A percentile compares a stretch with the other conserved stretches of the same genome.
These are phyloP conservation scores for Coniella vitis DNA, from an alignment of 2,329 filamentous ascomycete genomes.

Conservation along the genomic window DNA sequence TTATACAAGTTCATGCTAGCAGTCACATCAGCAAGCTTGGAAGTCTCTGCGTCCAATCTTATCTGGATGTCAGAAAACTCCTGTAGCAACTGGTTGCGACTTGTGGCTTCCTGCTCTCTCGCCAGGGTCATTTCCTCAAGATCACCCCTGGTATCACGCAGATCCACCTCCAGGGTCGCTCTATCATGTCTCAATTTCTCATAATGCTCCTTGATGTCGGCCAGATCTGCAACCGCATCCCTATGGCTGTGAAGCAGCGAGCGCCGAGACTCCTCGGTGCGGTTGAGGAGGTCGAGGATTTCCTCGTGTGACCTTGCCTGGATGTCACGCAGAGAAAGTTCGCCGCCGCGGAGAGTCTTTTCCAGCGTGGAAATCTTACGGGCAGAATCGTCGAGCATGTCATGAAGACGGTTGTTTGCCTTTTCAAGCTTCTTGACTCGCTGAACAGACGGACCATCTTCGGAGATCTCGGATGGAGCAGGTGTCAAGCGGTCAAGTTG, in stretches of 20 bases:
- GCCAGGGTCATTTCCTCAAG: slow-evolving; percentile 71
- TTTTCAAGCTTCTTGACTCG: slow-evolving; percentile 88
- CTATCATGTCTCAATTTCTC: slow-evolving; percentile 82
- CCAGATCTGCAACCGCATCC: slow-evolving; percentile 74
- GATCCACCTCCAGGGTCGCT: slow-evolving; percentile 72
- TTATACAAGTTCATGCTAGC: slow-evolving; percentile 87
- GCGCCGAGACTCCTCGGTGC: slow-evolving; percentile 82
- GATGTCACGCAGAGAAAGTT: slow-evolving; percentile 82
- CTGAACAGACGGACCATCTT: slow-evolving; percentile 71
- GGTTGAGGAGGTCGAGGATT: slow-evolving; percentile 84
- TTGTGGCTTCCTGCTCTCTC: slow-evolving; percentile 81
- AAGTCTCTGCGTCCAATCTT: slow-evolving; percentile 80
- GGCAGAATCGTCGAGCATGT: slow-evolving; percentile 87
- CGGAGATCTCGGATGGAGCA: slow-evolving; percentile 51
- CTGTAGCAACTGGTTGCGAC: slow-evolving; percentile 79
- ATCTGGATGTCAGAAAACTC: slow-evolving; percentile 94
- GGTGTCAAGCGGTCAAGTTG: slow-evolving; percentile 69
- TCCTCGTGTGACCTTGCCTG: slow-evolving; percentile 93
- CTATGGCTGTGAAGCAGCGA: slow-evolving; percentile 80
- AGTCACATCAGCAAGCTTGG: slow-evolving; percentile 74
- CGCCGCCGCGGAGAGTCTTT: slow-evolving; percentile 76
- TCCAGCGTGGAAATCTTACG: slow-evolving; percentile 89
- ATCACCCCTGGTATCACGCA: slow-evolving; percentile 78
- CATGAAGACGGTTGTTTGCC: slow-evolving; percentile 84
- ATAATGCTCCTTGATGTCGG: slow-evolving; percentile 78